Evolutionary conservation across 129 eudicot genomes (phyloP).

Genomic region (Deinandra increscens): DNA sequence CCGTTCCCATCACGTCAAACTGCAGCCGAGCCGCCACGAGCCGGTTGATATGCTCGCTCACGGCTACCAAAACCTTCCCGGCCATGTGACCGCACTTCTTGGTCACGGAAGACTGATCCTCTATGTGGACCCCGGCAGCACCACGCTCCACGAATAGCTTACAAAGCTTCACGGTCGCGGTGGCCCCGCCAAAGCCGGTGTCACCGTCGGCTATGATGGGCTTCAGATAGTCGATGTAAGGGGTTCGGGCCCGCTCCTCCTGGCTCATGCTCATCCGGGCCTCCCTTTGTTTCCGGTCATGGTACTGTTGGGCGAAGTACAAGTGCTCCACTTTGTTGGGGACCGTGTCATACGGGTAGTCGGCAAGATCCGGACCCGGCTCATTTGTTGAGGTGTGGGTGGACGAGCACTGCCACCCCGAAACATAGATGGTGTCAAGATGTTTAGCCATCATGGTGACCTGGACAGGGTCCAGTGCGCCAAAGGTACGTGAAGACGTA

Average conservation of each 20-base stretch:
- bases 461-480: constrained; percentile 92
- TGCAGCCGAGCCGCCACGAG: constrained; percentile 85
- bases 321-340: constrained; percentile 95
- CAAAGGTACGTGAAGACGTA: constrained; percentile 88
- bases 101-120: constrained; percentile 92
- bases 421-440: constrained; percentile 84
- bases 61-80: constrained; percentile 81
- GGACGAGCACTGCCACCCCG: constrained; percentile 97
- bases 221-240: constrained; percentile 67
- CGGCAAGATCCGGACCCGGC: constrained; percentile 98
- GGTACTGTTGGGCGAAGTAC: constrained; percentile 81
- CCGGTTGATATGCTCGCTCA: constrained; percentile 76
- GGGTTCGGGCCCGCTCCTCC: constrained; percentile 77
- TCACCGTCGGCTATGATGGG: constrained; percentile 98
- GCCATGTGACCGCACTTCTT: constrained; percentile 99
- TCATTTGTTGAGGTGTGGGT: constrained; percentile 89
- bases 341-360: constrained; percentile 93
- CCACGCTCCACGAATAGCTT: constrained; percentile 96
- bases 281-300: constrained; percentile 89
- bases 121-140: constrained; percentile 94
- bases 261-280: constrained; percentile 87
- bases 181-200: constrained; percentile 97
- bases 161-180: constrained; percentile 88
- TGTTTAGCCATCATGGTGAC: constrained; percentile 99
- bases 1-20: constrained; percentile 89